Conservation (phyloP, 164 flowering plant species). For the Chloranthus sessilifolius region DNA sequence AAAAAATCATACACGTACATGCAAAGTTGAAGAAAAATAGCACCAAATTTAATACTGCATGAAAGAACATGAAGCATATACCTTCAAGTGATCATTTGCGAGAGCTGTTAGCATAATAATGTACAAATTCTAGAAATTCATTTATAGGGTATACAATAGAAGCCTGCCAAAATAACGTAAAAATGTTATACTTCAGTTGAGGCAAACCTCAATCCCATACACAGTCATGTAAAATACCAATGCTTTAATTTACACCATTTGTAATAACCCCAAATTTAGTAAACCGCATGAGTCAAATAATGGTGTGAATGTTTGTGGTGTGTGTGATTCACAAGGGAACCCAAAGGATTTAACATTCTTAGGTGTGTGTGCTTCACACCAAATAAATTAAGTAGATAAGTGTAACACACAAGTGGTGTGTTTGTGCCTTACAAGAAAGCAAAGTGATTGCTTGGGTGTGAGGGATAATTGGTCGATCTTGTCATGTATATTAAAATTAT, state of each 20-base stretch:
- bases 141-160: slow-evolving; percentile 19
- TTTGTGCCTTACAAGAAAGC: too few relatives aligned
- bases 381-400: too few relatives aligned
- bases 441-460: too few relatives aligned
- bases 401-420: too few relatives aligned
- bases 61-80: slow-evolving; percentile 22
- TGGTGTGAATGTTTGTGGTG: too few relatives aligned
- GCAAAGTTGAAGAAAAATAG: not conserved
- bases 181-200: not conserved
- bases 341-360: too few relatives aligned
- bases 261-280: too few relatives aligned
- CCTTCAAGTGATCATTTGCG: slow-evolving; percentile 33
- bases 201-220: not conserved
- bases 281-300: too few relatives aligned
- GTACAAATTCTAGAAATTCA: slow-evolving; percentile 54
- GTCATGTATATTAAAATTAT: too few relatives aligned
- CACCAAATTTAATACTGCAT: not conserved
- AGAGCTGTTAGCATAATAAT: slow-evolving; percentile 55
- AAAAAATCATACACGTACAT: not conserved
- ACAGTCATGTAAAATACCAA: not conserved
- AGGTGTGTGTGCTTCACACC: too few relatives aligned
- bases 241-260: not conserved
- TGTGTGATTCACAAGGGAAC: too few relatives aligned
- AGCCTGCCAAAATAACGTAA: slow-evolving; percentile 33
- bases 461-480: too few relatives aligned